Evolutionary conservation across 768 basidiomycete genomes (phyloP).

Genomic region (Neoboletus subvelutipes): DNA sequence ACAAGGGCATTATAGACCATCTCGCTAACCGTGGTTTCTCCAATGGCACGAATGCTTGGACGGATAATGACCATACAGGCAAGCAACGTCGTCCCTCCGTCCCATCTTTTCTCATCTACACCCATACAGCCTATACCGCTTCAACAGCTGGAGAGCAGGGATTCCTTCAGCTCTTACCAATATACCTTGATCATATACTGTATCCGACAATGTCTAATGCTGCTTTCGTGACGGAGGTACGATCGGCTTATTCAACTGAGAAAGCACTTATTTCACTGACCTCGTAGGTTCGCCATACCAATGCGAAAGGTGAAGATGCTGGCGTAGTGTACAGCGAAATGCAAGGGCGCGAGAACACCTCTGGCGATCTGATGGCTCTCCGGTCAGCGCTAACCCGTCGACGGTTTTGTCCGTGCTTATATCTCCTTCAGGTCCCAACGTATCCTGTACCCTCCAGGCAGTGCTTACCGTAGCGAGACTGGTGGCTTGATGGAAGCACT

Average conservation of each 20-base stretch:
- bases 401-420: constrained; percentile 1
- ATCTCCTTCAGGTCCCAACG: constrained; percentile 61
- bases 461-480: constrained; percentile 94
- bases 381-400: constrained; percentile 46
- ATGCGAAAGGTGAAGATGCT: constrained; percentile 84
- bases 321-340: constrained; percentile 98
- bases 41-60: constrained; percentile 95
- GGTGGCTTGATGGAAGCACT: constrained; percentile 94
- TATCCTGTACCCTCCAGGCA: constrained; percentile 73
- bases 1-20: constrained; percentile 93
- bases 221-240: constrained; percentile 69
- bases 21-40: constrained; percentile 94
- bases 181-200: constrained; percentile 95
- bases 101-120: not conserved
- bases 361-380: constrained; percentile 86
- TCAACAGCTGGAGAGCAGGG: constrained; percentile 95
- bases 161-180: constrained; percentile 78
- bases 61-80: constrained; percentile 85
- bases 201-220: constrained; percentile 92
- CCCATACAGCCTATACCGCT: constrained; percentile 74
- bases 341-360: constrained; percentile 94
- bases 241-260: constrained; percentile 1
- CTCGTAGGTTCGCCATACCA: constrained; percentile 87
- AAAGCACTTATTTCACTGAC: constrained; percentile 4
- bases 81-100: not conserved